A percentile compares a stretch with the other conserved stretches of the same genome.
phyloP scores from a whole-genome alignment of 257 asterid species.

The Rauvolfia tetraphylla region DNA sequence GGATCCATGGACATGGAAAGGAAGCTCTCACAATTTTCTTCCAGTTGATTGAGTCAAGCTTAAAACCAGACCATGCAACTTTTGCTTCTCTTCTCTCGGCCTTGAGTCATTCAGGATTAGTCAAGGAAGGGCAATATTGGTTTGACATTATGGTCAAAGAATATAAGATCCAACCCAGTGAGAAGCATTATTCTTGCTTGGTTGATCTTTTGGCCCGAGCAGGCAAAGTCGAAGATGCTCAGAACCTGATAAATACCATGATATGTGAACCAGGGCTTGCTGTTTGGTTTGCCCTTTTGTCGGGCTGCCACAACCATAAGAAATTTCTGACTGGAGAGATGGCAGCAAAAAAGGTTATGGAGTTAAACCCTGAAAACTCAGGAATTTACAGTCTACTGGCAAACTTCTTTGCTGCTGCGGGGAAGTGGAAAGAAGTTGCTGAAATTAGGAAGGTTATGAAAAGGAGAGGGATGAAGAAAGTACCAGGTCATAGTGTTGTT shows the following conservation, averaged over 20 bases:
- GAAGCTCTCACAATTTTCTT: conserved; percentile 59
- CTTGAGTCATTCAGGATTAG: conserved; percentile 72
- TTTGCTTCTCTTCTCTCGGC: conserved; percentile 86
- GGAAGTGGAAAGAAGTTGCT: conserved; percentile 68
- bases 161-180: conserved; percentile 57
- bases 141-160: conserved; percentile 53
- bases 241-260: conserved; percentile 42
- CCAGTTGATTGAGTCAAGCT: conserved; percentile 35
- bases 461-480: conserved; percentile 51
- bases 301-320: conserved; percentile 72
- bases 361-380: conserved; percentile 42
- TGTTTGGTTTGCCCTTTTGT: conserved; percentile 80
- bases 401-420: conserved; percentile 72
- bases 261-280: conserved; percentile 47
- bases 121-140: conserved; percentile 61
- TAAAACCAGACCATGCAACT: conserved; percentile 70
- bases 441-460: conserved; percentile 57
- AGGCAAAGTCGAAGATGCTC: conserved; percentile 72
- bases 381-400: conserved; percentile 63
- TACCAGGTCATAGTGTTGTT: conserved; percentile 57
- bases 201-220: conserved; percentile 81
- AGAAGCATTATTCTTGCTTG: conserved; percentile 71
- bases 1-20: conserved; percentile 66
- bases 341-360: conserved; percentile 69
- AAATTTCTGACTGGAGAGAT: conserved; percentile 49